Base-by-base conservation (phyloP, 2,329 filamentous ascomycete species). In the Chaetomiaceae sp. region DNA sequence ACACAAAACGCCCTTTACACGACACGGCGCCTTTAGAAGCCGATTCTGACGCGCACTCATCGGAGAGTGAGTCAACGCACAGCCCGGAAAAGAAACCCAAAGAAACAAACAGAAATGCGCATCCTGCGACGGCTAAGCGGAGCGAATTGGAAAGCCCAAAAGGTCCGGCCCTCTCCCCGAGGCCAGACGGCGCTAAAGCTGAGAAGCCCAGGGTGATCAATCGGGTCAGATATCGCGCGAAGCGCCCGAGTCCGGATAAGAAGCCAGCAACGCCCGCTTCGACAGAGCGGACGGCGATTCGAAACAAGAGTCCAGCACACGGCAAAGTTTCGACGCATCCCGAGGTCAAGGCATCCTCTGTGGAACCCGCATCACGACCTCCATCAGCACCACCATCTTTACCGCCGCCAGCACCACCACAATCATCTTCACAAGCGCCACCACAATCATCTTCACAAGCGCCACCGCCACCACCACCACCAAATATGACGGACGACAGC, bases 151-250 rank as follows among this genome's bases (percentile, higher is more conserved):
- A 49, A 25, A 55, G 48, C 37, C 27, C 48, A 50, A 53, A 57
- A 58, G 54, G 56, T 57, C 54, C 56, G 54, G 27, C 41, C 48
- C 46, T 35, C 31, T 20, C 27, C 49, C 50, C 50, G 35, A 38
- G 48, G 42, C 16, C 42, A 35, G 12, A 34, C 33, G 50, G 48
- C 53, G 33, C 44, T 39, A 41, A 57, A 51, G 30, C 55, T 53
- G 55, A 57, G 33, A 52, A 53, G 19, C 47, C 41, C 50, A 57
- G 55, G 37, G 33, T 53, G 33, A 43, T 47, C 43, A 44, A 25
- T 33, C 41, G 31, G 37, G 41, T 48, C 44, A 37, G 34, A 47
- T 27, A 44, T 35, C 49, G 46, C 12, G 44, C 48, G 13, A 35
- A 16, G 10, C 43, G 20, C 12, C 13, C 42, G 19, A 38, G 14